Conservation (phyloP, 1,284 basidiomycete genomes). For the Paramarasmius palmivorus region DNA sequence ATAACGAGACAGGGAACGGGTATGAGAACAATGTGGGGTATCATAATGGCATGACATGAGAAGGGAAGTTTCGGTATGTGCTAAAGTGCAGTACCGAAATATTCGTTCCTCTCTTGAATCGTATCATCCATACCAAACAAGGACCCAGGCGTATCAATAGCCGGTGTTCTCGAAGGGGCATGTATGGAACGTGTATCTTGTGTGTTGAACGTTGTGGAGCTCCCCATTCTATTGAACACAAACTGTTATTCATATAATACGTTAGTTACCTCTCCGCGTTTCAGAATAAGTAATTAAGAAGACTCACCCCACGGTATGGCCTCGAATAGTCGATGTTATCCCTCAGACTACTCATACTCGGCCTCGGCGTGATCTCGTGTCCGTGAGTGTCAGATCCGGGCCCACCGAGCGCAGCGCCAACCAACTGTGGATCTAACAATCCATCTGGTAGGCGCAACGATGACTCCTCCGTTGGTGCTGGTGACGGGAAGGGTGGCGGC, state of each 20-base stretch:
- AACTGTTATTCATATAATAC: background rate
- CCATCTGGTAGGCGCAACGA: conserved; percentile 5
- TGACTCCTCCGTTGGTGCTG: conserved; percentile 8
- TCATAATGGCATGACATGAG: background rate
- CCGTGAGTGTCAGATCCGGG: background rate
- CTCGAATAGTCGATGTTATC: conserved; percentile 20
- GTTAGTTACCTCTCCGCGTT: background rate
- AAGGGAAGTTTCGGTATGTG: background rate
- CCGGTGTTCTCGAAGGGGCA: background rate
- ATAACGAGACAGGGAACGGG: background rate
- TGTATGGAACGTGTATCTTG: background rate
- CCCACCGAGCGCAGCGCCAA: background rate
- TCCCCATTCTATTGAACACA: conserved; percentile 5
- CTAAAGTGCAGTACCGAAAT: background rate
- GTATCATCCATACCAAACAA: background rate
- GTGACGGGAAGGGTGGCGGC: conserved; percentile 5
- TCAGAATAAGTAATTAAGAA: background rate
- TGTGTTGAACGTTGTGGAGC: background rate
- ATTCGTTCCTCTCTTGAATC: background rate
- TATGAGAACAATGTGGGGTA: background rate
- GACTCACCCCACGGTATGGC: conserved; percentile 17
- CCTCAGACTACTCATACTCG: conserved; percentile 14
- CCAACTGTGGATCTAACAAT: conserved; percentile 6
- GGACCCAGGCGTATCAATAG: background rate
- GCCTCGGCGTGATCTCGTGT: background rate